Percentiles rank a stretch among this genome's conserved stretches.
phyloP scores from a whole-genome alignment of 768 basidiomycete species.

The Artomyces pyxidatus region DNA sequence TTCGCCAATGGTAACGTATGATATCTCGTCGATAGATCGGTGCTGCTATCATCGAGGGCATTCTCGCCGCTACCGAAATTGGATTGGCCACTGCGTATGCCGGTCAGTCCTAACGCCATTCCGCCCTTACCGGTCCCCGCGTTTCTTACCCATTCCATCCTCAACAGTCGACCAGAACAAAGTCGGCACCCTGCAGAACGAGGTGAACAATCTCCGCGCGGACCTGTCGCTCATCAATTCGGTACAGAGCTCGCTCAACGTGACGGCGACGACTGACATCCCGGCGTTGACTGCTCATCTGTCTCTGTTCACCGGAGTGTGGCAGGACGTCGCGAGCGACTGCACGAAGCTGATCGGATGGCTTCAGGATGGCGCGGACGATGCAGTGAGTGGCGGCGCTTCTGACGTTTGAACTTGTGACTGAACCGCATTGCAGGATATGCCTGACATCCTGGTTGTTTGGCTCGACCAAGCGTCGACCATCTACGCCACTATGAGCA shows the following conservation, averaged over 20 bases:
- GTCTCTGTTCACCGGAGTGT: not conserved
- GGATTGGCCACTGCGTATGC: not conserved
- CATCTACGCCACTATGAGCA: not conserved
- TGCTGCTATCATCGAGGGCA: not conserved
- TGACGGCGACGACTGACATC: not conserved
- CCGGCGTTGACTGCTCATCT: not conserved
- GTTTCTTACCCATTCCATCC: not conserved
- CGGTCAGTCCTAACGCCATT: not conserved
- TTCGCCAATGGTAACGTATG: not conserved
- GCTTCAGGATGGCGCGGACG: not conserved
- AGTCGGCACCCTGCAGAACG: not conserved
- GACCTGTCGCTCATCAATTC: not conserved
- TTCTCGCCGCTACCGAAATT: not conserved
- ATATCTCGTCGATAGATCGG: not conserved
- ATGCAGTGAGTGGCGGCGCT: not conserved
- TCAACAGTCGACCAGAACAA: not conserved
- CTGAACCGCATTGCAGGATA: not conserved
- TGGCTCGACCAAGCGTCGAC: not conserved
- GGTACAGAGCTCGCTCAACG: not conserved
- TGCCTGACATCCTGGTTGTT: constrained; percentile 24
- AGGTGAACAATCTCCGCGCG: not conserved
- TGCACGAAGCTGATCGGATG: not conserved
- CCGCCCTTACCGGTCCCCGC: not conserved
- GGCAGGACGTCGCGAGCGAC: not conserved
- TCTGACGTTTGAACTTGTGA: not conserved